These are phyloP conservation scores for Willaertia magna DNA, from an alignment of 208 protist genomes.

Conservation along the genomic window DNA sequence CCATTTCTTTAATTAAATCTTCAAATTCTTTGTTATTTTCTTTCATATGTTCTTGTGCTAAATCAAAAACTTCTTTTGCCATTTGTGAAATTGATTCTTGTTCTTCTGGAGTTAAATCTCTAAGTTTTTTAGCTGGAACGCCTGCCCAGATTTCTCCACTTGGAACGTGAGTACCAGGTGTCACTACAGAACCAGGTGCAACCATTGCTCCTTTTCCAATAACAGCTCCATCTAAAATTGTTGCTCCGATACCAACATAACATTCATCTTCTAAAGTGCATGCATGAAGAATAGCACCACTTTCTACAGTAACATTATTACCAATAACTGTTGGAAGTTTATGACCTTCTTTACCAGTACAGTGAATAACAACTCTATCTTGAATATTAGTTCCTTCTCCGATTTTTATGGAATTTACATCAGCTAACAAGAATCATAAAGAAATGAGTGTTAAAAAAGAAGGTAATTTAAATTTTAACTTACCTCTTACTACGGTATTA, in stretches of 20 bases:
- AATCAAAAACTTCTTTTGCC: neutral
- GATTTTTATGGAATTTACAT: conserved; percentile 24
- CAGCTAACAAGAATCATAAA: conserved; percentile 12
- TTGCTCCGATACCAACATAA: conserved; percentile 26
- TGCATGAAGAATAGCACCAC: conserved; percentile 28
- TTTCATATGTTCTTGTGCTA: neutral
- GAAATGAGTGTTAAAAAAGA: neutral
- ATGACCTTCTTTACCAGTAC: neutral
- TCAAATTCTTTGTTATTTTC: neutral
- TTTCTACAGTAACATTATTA: conserved; percentile 27
- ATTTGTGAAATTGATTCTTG: neutral
- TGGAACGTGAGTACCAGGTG: conserved; percentile 61
- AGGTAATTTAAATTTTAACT: neutral
- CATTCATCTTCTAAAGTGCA: conserved; percentile 28
- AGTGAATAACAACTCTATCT: conserved; percentile 31
- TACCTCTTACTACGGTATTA: conserved; percentile 58
- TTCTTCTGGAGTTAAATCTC: neutral
- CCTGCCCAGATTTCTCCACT: conserved; percentile 72
- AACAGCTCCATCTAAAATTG: conserved; percentile 32
- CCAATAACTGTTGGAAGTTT: neutral
- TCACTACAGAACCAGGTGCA: conserved; percentile 55
- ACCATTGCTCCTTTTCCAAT: conserved; percentile 66
- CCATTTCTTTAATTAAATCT: neutral
- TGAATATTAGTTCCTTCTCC: conserved; percentile 33
- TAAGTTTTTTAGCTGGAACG: conserved; percentile 39